Percentiles rank a stretch among this genome's conserved stretches.
phyloP scores from a whole-genome alignment of 768 basidiomycete species.

The Cystofilobasidium bisporidii region DNA sequence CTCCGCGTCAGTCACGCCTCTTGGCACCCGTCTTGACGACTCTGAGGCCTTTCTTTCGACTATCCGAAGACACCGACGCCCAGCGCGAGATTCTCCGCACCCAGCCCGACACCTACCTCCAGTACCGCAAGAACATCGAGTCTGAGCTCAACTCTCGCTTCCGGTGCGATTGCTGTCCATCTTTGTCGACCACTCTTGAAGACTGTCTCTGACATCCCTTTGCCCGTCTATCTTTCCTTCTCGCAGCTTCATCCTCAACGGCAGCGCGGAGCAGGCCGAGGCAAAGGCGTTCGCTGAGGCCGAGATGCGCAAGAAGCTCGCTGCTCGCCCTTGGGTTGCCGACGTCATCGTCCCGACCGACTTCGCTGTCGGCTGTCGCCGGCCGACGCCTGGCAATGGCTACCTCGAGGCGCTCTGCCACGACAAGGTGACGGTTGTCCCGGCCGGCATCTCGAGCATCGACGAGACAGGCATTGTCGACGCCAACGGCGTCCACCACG shows the following conservation, averaged over 20 bases:
- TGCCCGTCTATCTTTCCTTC: too few species aligned
- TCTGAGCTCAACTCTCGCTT: conserved; percentile 28
- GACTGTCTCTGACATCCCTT: too few species aligned
- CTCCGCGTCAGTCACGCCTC: too few species aligned
- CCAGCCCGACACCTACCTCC: conserved; percentile 9
- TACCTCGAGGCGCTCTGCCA: conserved; percentile 58
- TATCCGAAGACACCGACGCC: background rate
- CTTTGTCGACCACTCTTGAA: too few species aligned
- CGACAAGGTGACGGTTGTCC: conserved; percentile 51
- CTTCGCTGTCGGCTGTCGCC: conserved; percentile 31
- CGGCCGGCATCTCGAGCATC: conserved; percentile 48
- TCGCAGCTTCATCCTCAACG: conserved; percentile 28
- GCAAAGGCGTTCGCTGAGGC: conserved; percentile 24
- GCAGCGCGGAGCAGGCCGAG: conserved; percentile 25
- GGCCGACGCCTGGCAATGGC: conserved; percentile 40
- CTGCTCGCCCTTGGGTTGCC: conserved; percentile 21
- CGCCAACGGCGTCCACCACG: conserved; percentile 48
- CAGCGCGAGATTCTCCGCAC: background rate
- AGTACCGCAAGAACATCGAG: conserved; percentile 29
- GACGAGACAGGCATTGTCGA: conserved; percentile 53
- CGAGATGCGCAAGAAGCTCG: conserved; percentile 26
- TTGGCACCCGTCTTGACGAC: too few species aligned
- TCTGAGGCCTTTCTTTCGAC: too few species aligned
- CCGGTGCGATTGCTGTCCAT: too few species aligned
- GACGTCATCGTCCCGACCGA: conserved; percentile 31